Conservation (phyloP, 345 rosid genomes). For the Moricandia moricandioides region DNA sequence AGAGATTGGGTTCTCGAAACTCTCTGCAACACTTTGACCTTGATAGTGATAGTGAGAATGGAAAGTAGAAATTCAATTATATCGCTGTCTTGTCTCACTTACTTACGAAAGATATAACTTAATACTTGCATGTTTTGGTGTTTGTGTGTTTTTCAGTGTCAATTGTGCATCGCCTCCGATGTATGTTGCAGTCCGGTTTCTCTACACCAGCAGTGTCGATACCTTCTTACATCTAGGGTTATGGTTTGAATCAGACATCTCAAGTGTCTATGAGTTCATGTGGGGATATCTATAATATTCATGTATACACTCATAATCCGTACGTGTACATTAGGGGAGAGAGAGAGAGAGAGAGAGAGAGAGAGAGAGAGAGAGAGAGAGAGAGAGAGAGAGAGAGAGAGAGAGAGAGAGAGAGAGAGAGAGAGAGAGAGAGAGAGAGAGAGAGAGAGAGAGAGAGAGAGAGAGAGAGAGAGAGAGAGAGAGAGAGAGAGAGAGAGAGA, state of each 20-base stretch:
- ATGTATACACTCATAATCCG: slow-evolving; percentile 9
- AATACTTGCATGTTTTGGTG: slow-evolving; percentile 19
- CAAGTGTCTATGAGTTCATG: slow-evolving; percentile 25
- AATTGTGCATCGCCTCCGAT: slow-evolving; percentile 10
- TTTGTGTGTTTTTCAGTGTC: slow-evolving; percentile 38
- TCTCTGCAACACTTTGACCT: slow-evolving; percentile 28
- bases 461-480: slow-evolving; percentile 20
- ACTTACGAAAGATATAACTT: slow-evolving; percentile 25
- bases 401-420: slow-evolving; percentile 17
- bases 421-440: slow-evolving; percentile 19
- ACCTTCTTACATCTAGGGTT: slow-evolving; percentile 13
- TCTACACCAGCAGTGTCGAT: slow-evolving; percentile 24
- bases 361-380: slow-evolving; percentile 19
- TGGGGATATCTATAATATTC: slow-evolving; percentile 22
- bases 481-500: slow-evolving; percentile 25
- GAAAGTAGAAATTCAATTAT: slow-evolving; percentile 10
- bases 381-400: slow-evolving; percentile 25
- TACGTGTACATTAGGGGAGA: background rate
- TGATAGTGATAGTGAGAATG: slow-evolving; percentile 33
- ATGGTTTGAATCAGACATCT: slow-evolving; percentile 30
- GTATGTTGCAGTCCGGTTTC: slow-evolving; percentile 7
- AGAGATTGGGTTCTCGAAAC: slow-evolving; percentile 31
- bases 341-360: slow-evolving; percentile 27
- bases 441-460: slow-evolving; percentile 26
- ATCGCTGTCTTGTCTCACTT: slow-evolving; percentile 37